Percentiles rank a stretch among this genome's conserved stretches.
Evolutionary conservation across 2,329 filamentous ascomycete species (phyloP).

Genomic region (Cercospora sp.): DNA sequence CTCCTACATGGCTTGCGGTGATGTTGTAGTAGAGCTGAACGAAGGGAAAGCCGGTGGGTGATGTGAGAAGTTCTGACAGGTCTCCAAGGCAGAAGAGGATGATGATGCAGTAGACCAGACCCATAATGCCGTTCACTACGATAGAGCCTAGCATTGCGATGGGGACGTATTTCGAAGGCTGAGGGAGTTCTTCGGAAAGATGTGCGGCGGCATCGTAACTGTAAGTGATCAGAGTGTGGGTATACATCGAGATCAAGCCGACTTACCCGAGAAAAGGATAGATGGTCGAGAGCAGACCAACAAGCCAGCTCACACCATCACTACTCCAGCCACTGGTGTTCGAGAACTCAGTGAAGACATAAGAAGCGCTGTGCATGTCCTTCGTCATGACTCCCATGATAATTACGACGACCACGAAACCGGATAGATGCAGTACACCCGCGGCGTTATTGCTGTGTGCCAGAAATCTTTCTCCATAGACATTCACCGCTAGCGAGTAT

Average conservation of each 20-base stretch:
- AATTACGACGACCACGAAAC: constrained; percentile 48
- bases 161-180: constrained; percentile 29
- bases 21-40: constrained; percentile 32
- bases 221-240: not conserved
- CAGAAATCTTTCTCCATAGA: constrained; percentile 27
- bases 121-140: constrained; percentile 27
- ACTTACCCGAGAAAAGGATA: constrained; percentile 26
- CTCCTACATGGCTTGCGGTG: constrained; percentile 28
- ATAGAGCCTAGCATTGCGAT: constrained; percentile 30
- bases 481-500: constrained; percentile 28
- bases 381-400: constrained; percentile 42
- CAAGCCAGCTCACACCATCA: constrained; percentile 24
- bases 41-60: constrained; percentile 30
- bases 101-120: constrained; percentile 23
- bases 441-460: constrained; percentile 50
- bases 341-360: constrained; percentile 24
- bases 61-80: constrained; percentile 28
- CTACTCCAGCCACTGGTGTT: constrained; percentile 27
- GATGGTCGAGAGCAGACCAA: constrained; percentile 25
- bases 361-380: constrained; percentile 40
- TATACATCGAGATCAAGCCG: not conserved
- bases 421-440: constrained; percentile 50
- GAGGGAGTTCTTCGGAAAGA: constrained; percentile 29
- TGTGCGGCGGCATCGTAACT: constrained; percentile 25
- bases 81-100: constrained; percentile 29